Evolutionary conservation across 441 rosid species (phyloP).

Genomic region (Hura crepitans): DNA sequence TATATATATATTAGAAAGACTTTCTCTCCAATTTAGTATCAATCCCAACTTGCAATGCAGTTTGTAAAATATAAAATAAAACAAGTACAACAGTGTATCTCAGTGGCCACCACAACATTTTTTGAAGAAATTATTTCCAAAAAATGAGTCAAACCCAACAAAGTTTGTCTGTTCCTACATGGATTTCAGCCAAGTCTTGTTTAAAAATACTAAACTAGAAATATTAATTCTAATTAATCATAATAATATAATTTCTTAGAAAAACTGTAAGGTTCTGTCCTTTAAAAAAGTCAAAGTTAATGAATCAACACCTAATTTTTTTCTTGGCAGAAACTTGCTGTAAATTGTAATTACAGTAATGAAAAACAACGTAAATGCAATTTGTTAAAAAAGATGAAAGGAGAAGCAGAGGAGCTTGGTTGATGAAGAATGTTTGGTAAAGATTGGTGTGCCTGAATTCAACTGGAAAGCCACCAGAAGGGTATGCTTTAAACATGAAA

Average conservation of each 20-base stretch:
- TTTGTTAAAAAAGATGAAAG: background rate
- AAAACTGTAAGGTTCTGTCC: background rate
- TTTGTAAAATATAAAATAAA: conserved; percentile 13
- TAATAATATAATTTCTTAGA: background rate
- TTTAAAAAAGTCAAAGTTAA: conserved; percentile 17
- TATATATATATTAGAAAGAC: too few relatives aligned
- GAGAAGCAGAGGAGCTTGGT: background rate
- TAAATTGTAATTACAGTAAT: background rate
- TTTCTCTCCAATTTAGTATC: conserved; percentile 13
- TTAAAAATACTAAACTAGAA: background rate
- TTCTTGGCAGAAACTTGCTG: background rate
- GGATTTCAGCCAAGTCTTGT: conserved; percentile 4
- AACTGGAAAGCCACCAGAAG: conserved; percentile 18
- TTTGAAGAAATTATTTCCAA: background rate
- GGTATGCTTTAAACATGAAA: conserved; percentile 17
- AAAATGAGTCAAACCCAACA: conserved; percentile 10
- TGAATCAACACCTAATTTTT: background rate
- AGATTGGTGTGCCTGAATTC: background rate
- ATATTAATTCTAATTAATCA: background rate
- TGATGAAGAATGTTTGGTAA: conserved; percentile 10
- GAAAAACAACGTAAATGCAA: background rate
- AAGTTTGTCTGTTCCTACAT: conserved; percentile 13
- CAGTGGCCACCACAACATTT: conserved; percentile 18
- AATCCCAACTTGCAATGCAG: conserved; percentile 11
- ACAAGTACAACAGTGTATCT: conserved; percentile 18